Evolutionary conservation across 1,139 yeast genomes (phyloP), one percentile per base, ranked within the genome.

Genomic region (Scheffersomyces insectosa): DNA sequence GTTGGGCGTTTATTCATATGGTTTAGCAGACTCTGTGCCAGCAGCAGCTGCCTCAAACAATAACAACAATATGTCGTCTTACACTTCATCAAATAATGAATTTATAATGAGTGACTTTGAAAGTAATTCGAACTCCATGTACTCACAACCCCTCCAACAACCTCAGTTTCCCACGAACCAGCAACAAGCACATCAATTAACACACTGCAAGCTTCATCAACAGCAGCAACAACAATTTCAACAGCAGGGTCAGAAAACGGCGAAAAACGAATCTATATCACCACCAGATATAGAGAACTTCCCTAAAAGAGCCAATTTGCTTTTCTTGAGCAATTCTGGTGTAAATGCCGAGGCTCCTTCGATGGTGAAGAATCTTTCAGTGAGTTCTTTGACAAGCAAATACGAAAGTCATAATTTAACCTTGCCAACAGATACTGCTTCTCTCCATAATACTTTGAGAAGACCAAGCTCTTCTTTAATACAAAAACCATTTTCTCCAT

Each of bases 401-500:
- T 55, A 64, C 40, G 72, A 68, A 42, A 53, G 47, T 32, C 70
- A 66, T 37, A 59, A 53, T 6, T 48, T 66, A 16, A 49, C 59
- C 23, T 65, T 71, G 4, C 68, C 70, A 10, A 46, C 49, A 13
- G 28, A n/a, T 15, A 14, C 49, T 9, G 47, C 50, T 10, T 38
- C 48, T 2, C 48, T 57, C 42, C 23, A 37, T n/a, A 30, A 48
- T 12, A 33, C 49, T 13, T 39, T 52, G 34, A 45, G 55, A 35
- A 45, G 65, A 33, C 37, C 60, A 3, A 31, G 34, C 20, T 50
- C 57, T 12, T 55, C 59, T 10, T 42, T 45, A 12, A 45, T 47
- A 25, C 53, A 48, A 28, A 43, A 61, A 20, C 46, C 60, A 8
- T 46, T 46, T 15, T 49, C 56, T 8, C 58, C 65, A 5, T 42